A percentile compares a stretch with the other conserved stretches of the same genome.
Evolutionary conservation across 768 basidiomycete species (phyloP).

Genomic region (Mycena capillaripes): DNA sequence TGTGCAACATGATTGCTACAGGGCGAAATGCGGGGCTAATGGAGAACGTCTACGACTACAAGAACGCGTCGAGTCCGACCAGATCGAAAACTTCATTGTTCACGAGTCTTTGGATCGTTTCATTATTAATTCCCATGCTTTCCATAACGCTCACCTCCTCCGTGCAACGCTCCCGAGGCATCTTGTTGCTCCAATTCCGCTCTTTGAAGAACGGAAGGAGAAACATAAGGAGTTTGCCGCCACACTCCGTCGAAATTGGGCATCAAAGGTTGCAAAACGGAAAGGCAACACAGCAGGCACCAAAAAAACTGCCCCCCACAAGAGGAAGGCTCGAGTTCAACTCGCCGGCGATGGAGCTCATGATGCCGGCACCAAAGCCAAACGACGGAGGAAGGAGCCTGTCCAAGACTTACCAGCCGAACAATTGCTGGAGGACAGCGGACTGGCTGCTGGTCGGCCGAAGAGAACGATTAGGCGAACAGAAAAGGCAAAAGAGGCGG

Average conservation of each 20-base stretch:
- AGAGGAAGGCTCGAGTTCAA: background rate
- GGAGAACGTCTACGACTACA: background rate
- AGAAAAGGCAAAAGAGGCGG: background rate
- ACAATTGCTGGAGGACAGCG: background rate
- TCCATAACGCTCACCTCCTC: too few relatives aligned
- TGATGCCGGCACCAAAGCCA: background rate
- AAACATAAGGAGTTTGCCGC: background rate
- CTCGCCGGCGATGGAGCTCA: background rate
- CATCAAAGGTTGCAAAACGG: background rate
- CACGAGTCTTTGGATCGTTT: too few relatives aligned
- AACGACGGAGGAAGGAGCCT: background rate
- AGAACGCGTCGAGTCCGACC: background rate
- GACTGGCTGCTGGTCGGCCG: background rate
- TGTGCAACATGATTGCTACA: constrained; percentile 1
- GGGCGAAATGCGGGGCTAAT: background rate
- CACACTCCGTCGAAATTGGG: background rate
- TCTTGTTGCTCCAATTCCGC: constrained; percentile 5
- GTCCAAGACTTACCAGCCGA: background rate
- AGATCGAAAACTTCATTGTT: too few relatives aligned
- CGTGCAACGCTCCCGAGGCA: background rate
- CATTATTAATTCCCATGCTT: too few relatives aligned
- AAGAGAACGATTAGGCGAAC: background rate
- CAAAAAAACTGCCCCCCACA: background rate
- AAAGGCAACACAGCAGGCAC: background rate
- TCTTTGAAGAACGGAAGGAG: background rate